Conservation (phyloP, 139 green algal species). For the Monoraphidium neglectum region DNA sequence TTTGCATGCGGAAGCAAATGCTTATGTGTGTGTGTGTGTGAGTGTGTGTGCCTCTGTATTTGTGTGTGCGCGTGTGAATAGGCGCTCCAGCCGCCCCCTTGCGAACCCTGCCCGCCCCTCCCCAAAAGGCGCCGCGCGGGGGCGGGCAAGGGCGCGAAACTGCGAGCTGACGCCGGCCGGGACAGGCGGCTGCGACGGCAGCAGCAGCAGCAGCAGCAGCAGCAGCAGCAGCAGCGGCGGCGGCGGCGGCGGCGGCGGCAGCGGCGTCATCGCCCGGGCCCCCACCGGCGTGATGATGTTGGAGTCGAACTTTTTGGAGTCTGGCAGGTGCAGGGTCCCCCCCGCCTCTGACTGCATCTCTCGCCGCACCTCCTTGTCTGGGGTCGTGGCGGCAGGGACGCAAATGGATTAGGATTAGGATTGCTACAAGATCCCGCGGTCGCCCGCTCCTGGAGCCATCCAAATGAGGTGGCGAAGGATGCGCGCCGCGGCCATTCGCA, state of each 20-base stretch:
- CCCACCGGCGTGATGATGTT: conserved; percentile 86
- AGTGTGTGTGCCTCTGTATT: too few species aligned
- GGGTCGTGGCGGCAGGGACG: background rate
- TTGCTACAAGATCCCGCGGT: too few species aligned
- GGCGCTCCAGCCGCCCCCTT: too few species aligned
- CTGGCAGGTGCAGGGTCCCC: conserved; percentile 34
- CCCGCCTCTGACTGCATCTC: conserved; percentile 62
- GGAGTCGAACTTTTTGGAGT: conserved; percentile 63
- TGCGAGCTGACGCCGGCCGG: background rate
- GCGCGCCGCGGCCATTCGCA: too few species aligned
- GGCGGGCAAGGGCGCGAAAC: background rate
- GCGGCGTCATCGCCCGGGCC: too few species aligned
- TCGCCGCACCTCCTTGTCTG: conserved; percentile 55
- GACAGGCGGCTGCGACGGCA: background rate
- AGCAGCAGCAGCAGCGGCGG: background rate
- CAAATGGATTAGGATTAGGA: background rate
- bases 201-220: background rate
- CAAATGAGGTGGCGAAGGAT: too few species aligned
- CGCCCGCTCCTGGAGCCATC: too few species aligned
- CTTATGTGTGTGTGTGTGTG: too few species aligned
- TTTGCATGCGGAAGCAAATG: too few species aligned
- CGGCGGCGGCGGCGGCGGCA: background rate
- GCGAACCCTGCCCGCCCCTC: too few species aligned
- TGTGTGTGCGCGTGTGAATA: too few species aligned
- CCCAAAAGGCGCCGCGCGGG: too few species aligned